Base-by-base conservation (phyloP, 148 eudicot genomes). In the Amaranthus palmeri region DNA sequence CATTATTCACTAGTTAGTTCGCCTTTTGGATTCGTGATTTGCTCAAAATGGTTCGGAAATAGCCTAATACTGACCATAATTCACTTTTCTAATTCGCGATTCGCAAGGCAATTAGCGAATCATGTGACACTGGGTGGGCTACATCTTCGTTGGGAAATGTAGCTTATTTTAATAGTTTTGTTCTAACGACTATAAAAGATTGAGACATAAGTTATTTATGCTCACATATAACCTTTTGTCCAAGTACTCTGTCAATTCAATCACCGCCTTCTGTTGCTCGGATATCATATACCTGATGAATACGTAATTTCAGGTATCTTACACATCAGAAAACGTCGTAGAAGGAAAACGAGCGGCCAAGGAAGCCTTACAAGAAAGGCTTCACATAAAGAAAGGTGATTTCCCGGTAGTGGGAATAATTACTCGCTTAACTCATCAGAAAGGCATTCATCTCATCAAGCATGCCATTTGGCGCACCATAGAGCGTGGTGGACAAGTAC, bases 371-470 rank as follows among this genome's bases (percentile, higher is more conserved):
- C 99, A 95, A 70, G 86, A 88, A 78, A 85, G 79, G 76, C 88
- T 95, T 68, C 89, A 87, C 52, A 65, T 95, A 75, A 92, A 92
- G 59, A 80, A 75, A 55, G 90, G 79, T 54, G 93, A 95, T 81
- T 72, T 86, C 66, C 97, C 99, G 52, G 67, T 90, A 74, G 81
- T 95, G 57, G 99, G 97, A 67, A 85, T 95, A 67, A 87, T 95
- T 66, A 83, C 92, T 72, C 97, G 99, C 71, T 90, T 95, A 82
- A 95, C 99, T 75, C 92, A 88, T 85, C 99, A 95, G 77, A 95
- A 95, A 87, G 99, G 99, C 65, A 95, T 90, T 72, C 92, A 89
- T 88, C 99, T 95, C 71, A 93, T 93, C 66, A 91, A 93, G 67
- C 98, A 93, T 80, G 98, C 98, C 50, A 86, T 95, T 77, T 80